These are phyloP conservation scores for Ligustrum vulgare DNA, from an alignment of 257 asterid genomes.

Conservation along the genomic window DNA sequence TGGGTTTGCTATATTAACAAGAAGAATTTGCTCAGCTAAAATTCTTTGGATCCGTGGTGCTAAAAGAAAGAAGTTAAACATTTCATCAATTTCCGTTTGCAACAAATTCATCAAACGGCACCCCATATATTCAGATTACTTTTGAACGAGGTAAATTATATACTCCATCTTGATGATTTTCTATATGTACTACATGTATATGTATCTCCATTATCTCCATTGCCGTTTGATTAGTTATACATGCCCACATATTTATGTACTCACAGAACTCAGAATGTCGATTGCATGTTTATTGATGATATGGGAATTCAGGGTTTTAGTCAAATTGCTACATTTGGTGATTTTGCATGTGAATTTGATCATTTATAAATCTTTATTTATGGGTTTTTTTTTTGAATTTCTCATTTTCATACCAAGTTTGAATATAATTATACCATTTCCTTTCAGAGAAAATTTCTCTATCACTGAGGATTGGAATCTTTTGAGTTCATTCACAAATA, in stretches of 20 bases:
- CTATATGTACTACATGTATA: conserved; percentile 7
- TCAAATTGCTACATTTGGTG: conserved; percentile 24
- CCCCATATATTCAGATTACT: too few relatives aligned
- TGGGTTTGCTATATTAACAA: too few relatives aligned
- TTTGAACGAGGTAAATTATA: too few relatives aligned
- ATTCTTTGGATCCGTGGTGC: too few relatives aligned
- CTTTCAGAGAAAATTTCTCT: not conserved
- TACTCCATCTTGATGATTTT: not conserved
- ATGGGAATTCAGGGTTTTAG: conserved; percentile 28
- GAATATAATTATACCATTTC: not conserved
- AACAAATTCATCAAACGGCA: too few relatives aligned
- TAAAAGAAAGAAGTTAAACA: too few relatives aligned
- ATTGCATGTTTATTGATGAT: conserved; percentile 34
- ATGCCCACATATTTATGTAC: not conserved
- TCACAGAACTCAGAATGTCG: conserved; percentile 10
- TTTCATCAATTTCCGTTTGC: too few relatives aligned
- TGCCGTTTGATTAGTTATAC: conserved; percentile 16
- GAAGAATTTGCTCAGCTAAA: too few relatives aligned
- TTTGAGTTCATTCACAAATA: not conserved
- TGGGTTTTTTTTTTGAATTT: not conserved
- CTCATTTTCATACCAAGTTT: conserved; percentile 9
- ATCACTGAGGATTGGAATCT: not conserved
- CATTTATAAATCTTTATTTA: conserved; percentile 17
- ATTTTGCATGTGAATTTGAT: conserved; percentile 35
- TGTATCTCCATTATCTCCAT: not conserved